phyloP scores from a whole-genome alignment of 257 asterid species.

The Linderniella brevidens region DNA sequence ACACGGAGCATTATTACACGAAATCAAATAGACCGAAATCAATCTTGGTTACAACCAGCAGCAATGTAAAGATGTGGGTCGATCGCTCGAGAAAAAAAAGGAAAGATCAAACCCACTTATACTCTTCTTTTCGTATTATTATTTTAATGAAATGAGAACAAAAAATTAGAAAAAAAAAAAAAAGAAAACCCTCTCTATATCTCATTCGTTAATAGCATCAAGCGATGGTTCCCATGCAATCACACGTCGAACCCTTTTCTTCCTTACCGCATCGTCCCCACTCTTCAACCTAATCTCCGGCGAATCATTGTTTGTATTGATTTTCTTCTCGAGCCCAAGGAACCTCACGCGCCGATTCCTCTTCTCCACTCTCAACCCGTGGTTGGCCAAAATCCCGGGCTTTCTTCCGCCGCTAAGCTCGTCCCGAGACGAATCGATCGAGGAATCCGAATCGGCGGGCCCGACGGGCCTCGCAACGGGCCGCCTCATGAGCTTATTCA shows the following conservation, averaged over 20 bases:
- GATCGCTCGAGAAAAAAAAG: too few relatives aligned
- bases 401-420: slow-evolving; percentile 8
- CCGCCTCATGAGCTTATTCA: slow-evolving; percentile 33
- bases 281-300: too few relatives aligned
- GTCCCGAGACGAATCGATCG: neutral
- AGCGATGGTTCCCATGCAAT: slow-evolving; percentile 45
- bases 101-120: too few relatives aligned
- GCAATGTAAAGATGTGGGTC: too few relatives aligned
- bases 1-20: too few relatives aligned
- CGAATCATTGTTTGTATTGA: neutral
- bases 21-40: too few relatives aligned
- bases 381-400: slow-evolving; percentile 24
- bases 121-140: too few relatives aligned
- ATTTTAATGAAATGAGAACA: too few relatives aligned
- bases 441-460: slow-evolving; percentile 2
- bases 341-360: slow-evolving; percentile 29
- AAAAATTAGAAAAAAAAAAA: too few relatives aligned
- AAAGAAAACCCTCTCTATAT: too few relatives aligned
- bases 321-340: slow-evolving; percentile 19
- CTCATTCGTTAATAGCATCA: slow-evolving; percentile 25
- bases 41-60: too few relatives aligned
- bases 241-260: slow-evolving; percentile 18
- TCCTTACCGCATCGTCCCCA: slow-evolving; percentile 4
- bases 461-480: slow-evolving; percentile 15
- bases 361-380: slow-evolving; percentile 22